Conservation (phyloP, 73 alveolate species). For the Urostyla sp. region DNA sequence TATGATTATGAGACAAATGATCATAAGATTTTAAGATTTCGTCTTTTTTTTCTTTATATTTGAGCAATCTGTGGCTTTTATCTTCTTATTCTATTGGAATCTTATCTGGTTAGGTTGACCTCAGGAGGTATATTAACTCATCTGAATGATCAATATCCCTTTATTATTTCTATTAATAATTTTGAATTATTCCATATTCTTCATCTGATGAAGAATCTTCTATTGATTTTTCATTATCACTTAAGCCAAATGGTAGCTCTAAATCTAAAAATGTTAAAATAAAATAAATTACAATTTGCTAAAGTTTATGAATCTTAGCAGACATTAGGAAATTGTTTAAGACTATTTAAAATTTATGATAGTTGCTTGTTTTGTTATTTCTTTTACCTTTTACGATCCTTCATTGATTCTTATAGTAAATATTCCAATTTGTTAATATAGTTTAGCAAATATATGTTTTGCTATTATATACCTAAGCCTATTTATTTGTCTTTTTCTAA, state of each 20-base stretch:
- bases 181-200: neutral
- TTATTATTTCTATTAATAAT: too few species aligned
- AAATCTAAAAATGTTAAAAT: neutral
- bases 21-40: too few species aligned
- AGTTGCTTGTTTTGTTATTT: constrained; percentile 10
- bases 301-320: constrained; percentile 19
- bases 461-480: neutral
- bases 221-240: constrained; percentile 7
- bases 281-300: neutral
- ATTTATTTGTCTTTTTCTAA: neutral
- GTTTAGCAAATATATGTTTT: constrained; percentile 16
- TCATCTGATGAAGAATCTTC: neutral
- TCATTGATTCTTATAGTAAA: neutral
- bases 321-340: neutral
- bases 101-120: too few species aligned
- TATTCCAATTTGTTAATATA: constrained; percentile 27
- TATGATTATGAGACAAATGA: too few species aligned
- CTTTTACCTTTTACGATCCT: constrained; percentile 14
- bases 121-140: too few species aligned
- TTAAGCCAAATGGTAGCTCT: constrained; percentile 3
- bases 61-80: too few species aligned
- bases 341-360: neutral
- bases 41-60: too few species aligned
- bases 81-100: too few species aligned
- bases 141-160: too few species aligned